Evolutionary conservation across 164 flowering plant genomes (phyloP).

Genomic region (Magnolia sinica): DNA sequence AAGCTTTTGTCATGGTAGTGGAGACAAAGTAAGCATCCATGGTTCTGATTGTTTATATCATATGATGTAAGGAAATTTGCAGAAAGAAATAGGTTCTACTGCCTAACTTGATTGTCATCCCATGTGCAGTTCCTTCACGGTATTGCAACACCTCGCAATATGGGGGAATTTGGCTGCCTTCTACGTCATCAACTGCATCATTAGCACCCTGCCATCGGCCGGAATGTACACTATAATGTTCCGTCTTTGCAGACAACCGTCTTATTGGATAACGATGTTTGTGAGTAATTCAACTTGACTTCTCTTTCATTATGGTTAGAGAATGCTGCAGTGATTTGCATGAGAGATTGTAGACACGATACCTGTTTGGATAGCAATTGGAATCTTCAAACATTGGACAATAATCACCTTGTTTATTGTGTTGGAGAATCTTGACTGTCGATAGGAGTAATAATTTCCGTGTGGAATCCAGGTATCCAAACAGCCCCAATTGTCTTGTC

Average conservation of each 20-base stretch:
- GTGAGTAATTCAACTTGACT: slow-evolving; percentile 55
- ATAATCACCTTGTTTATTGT: no score
- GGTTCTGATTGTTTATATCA: neutral
- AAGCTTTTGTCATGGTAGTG: slow-evolving; percentile 82
- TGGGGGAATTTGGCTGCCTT: slow-evolving; percentile 90
- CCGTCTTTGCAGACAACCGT: slow-evolving; percentile 80
- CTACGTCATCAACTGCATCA: slow-evolving; percentile 73
- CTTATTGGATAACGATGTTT: slow-evolving; percentile 84
- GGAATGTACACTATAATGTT: slow-evolving; percentile 98
- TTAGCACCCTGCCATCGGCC: slow-evolving; percentile 78
- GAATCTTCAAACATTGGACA: no score
- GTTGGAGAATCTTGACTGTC: no score
- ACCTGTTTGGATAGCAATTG: no score
- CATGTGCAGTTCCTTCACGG: slow-evolving; percentile 80
- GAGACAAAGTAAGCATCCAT: slow-evolving; percentile 79
- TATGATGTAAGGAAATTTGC: neutral
- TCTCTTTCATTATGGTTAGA: neutral
- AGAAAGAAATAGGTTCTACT: neutral
- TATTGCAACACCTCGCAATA: slow-evolving; percentile 85
- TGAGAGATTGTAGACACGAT: no score
- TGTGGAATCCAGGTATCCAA: no score
- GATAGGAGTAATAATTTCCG: no score
- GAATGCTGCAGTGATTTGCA: no score
- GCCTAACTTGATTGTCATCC: neutral
- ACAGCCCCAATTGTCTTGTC: no score